phyloP scores from a whole-genome alignment of 352 stramenopile genomes.

The Pythium dissimile region DNA sequence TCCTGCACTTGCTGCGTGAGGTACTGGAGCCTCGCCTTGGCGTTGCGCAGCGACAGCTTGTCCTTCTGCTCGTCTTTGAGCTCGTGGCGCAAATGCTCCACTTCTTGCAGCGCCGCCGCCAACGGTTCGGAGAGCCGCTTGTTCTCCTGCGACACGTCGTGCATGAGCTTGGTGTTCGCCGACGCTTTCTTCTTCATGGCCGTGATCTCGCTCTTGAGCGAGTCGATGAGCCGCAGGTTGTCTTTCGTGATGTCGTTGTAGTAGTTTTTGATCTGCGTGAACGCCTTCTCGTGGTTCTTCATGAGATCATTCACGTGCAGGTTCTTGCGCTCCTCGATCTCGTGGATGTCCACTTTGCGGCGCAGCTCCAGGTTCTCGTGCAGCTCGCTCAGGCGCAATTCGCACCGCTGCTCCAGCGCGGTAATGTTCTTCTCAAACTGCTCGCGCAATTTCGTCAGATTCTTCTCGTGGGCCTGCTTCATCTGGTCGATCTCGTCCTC shows the following conservation, averaged over 20 bases:
- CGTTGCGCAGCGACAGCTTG: slow-evolving; percentile 86
- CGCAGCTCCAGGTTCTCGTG: slow-evolving; percentile 88
- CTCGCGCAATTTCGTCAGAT: slow-evolving; percentile 88
- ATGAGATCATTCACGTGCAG: slow-evolving; percentile 95
- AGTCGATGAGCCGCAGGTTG: slow-evolving; percentile 91
- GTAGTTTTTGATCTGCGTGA: slow-evolving; percentile 94
- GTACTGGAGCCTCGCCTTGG: slow-evolving; percentile 80
- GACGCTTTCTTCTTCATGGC: slow-evolving; percentile 92
- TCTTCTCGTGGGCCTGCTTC: slow-evolving; percentile 91
- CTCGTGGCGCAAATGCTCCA: slow-evolving; percentile 84
- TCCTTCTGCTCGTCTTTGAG: slow-evolving; percentile 93
- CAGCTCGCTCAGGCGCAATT: slow-evolving; percentile 63
- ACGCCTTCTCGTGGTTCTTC: slow-evolving; percentile 92
- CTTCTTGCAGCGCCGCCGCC: slow-evolving; percentile 78
- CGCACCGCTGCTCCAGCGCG: slow-evolving; percentile 68
- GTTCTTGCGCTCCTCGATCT: slow-evolving; percentile 95
- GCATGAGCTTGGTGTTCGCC: slow-evolving; percentile 91
- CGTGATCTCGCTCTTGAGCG: slow-evolving; percentile 90
- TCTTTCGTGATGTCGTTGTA: slow-evolving; percentile 96
- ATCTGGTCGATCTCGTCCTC: slow-evolving; percentile 87
- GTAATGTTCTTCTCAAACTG: slow-evolving; percentile 88
- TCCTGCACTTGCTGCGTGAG: slow-evolving; percentile 69
- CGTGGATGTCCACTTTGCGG: slow-evolving; percentile 91
- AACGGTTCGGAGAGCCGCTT: slow-evolving; percentile 90
- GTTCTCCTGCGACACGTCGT: slow-evolving; percentile 92